Evolutionary conservation across 78 protist genomes (phyloP).

Genomic region (Dictyostelium purpureum): DNA sequence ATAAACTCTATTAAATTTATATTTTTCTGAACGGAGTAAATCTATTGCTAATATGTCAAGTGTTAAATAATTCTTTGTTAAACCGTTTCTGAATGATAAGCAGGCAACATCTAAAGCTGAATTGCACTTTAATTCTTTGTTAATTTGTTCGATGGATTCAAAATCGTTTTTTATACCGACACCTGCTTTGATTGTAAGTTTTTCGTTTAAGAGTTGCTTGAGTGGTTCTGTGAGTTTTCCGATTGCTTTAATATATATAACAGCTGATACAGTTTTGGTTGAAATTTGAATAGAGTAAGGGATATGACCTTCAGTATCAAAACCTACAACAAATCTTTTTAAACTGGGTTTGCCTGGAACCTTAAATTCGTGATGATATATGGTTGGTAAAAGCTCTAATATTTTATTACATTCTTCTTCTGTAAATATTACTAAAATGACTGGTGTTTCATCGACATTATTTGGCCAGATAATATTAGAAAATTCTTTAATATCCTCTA

Average conservation of each 20-base stretch:
- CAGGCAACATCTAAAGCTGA: slow-evolving; percentile 39
- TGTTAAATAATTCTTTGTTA: slow-evolving; percentile 28
- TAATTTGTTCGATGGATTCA: not conserved
- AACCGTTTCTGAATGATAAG: slow-evolving; percentile 6
- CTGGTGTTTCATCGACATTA: slow-evolving; percentile 20
- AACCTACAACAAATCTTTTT: slow-evolving; percentile 21
- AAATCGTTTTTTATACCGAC: slow-evolving; percentile 45
- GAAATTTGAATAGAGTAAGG: slow-evolving; percentile 37
- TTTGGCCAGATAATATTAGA: slow-evolving; percentile 39
- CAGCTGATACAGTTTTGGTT: slow-evolving; percentile 21
- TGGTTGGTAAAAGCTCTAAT: not conserved
- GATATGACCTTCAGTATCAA: slow-evolving; percentile 39
- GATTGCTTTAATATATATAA: slow-evolving; percentile 12
- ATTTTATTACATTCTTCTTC: slow-evolving; percentile 15
- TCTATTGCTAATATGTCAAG: slow-evolving; percentile 24
- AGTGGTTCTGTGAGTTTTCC: slow-evolving; percentile 6
- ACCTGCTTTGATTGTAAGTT: slow-evolving; percentile 15
- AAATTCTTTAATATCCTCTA: slow-evolving; percentile 1
- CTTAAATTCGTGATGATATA: slow-evolving; percentile 7
- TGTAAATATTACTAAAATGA: not conserved
- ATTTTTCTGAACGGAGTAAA: not conserved
- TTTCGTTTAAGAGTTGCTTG: not conserved
- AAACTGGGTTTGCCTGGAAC: not conserved
- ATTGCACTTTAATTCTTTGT: not conserved
- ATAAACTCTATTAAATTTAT: not conserved